Base-by-base conservation (phyloP, 2,329 filamentous ascomycete species). In the Ophioceras dolichostomum region DNA sequence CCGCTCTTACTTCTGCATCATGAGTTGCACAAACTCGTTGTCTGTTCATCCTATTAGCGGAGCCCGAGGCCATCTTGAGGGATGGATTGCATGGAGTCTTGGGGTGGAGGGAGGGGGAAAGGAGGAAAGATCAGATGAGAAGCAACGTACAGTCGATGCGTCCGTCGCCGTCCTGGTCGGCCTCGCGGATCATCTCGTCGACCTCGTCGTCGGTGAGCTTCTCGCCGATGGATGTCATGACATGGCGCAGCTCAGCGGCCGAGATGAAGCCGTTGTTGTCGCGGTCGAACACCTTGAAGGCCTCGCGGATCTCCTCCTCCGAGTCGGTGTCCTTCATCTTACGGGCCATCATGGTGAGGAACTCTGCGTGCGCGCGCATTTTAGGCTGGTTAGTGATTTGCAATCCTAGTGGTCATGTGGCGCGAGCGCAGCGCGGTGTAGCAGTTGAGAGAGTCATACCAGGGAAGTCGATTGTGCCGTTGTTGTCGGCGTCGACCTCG, bases 281-380 rank as follows among this genome's bases (percentile, higher is more conserved):
- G 51, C 84, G 83, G 58, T 91, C 84, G 53, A 91, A 91, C 39
- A 82, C 82, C 72, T 88, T 88, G 75, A 89, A 89, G 12, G 83
- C 83, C 61, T 89, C 84, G 52, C 84, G 77, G 50, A 91, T 91
- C 60, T 91, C 84, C 65, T 91, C 84, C 64, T 91, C 84, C 34
- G 83, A 89, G 57, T 91, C 84, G 49, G 84, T 91, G 54, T 89
- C 84, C 71, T 89, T 89, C 84, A 91, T 91, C 68, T 91, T 91
- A 55, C 84, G 77, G 42, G 84, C 84, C 84, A 91, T 91, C 84
- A 91, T 91, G 46, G 84, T 91, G 43, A 91, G 69, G 64, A 91
- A 91, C 58, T 91, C 84, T 89, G 54, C 32, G 37, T 4, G n/a
- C n/a, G n/a, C n/a, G n/a, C n/a, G n/a, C n/a, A n/a, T n/a, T n/a